Evolutionary conservation across 176 grass and related monocot species (phyloP).

Genomic region (Zea mays): DNA sequence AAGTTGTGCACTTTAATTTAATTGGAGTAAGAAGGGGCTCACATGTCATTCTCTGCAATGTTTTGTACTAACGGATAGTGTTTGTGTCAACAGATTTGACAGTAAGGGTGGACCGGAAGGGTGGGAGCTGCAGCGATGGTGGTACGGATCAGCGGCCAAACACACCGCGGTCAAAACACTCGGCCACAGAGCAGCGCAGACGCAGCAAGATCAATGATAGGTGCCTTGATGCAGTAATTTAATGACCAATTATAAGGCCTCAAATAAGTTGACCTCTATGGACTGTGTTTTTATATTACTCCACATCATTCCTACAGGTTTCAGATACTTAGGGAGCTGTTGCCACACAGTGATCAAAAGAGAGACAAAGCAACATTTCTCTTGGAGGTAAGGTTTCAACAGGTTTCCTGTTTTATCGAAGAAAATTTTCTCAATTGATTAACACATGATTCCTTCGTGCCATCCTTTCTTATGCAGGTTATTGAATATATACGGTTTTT

Average conservation of each 20-base stretch:
- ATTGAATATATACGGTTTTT: conserved; percentile 94
- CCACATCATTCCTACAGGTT: conserved; percentile 62
- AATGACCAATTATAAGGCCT: not conserved
- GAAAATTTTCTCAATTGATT: conserved; percentile 17
- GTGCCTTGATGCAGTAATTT: conserved; percentile 39
- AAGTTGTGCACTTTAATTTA: not conserved
- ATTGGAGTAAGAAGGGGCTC: not conserved
- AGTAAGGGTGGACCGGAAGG: conserved; percentile 63
- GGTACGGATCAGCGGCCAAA: conserved; percentile 73
- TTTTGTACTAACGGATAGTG: conserved; percentile 29
- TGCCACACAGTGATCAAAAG: conserved; percentile 97
- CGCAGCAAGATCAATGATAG: conserved; percentile 99
- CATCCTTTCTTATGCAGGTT: conserved; percentile 35
- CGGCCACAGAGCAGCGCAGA: conserved; percentile 86
- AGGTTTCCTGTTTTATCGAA: not conserved
- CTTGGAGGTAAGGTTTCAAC: conserved; percentile 62
- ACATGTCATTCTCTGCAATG: not conserved
- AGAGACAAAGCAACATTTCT: conserved; percentile 98
- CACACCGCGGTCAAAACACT: conserved; percentile 94
- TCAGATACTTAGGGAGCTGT: conserved; percentile 96
- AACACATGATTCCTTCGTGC: conserved; percentile 20
- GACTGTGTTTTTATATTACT: conserved; percentile 12
- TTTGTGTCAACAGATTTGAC: conserved; percentile 47
- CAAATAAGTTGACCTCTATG: not conserved
- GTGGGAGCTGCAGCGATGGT: conserved; percentile 61